A percentile compares a stretch with the other conserved stretches of the same genome.
These are phyloP conservation scores for Pyrenochaeta sp. DNA, from an alignment of 2,329 filamentous ascomycete species.

Conservation along the genomic window DNA sequence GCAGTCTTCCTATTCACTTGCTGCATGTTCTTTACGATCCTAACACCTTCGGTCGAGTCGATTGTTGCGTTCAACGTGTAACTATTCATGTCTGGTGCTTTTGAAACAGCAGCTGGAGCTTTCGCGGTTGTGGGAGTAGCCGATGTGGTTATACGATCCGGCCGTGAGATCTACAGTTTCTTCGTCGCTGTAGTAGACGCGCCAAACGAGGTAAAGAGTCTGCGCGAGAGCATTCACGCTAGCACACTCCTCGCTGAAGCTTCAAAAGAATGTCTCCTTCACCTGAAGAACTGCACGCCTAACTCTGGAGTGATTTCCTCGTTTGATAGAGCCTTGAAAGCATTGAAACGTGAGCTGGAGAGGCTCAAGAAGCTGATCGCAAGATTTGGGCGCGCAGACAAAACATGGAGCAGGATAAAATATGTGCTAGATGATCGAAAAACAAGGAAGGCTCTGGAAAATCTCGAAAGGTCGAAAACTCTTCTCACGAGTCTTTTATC, in stretches of 20 bases:
- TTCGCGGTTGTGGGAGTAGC: slow-evolving; percentile 18
- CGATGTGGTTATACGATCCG: slow-evolving; percentile 13
- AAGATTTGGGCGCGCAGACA: neutral
- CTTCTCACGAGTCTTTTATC: neutral
- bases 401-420: slow-evolving; percentile 3
- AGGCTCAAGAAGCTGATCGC: neutral
- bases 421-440: slow-evolving; percentile 5
- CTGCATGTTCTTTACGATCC: too few relatives aligned
- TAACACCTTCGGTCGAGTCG: too few relatives aligned
- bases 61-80: too few relatives aligned
- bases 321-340: neutral
- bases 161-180: slow-evolving; percentile 13
- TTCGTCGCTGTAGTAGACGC: slow-evolving; percentile 13
- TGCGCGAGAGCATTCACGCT: slow-evolving; percentile 5
- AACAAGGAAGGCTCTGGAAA: neutral
- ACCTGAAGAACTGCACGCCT: neutral
- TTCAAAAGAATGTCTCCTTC: neutral
- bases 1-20: too few relatives aligned
- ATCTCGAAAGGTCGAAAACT: slow-evolving; percentile 1
- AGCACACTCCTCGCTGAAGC: slow-evolving; percentile 1
- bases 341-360: slow-evolving; percentile 1
- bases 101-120: slow-evolving; percentile 7
- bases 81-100: neutral
- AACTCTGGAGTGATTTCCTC: neutral
- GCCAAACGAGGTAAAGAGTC: slow-evolving; percentile 8